These are phyloP conservation scores for Penicillium glabrum DNA, from an alignment of 2,329 filamentous ascomycete species.

Conservation along the genomic window DNA sequence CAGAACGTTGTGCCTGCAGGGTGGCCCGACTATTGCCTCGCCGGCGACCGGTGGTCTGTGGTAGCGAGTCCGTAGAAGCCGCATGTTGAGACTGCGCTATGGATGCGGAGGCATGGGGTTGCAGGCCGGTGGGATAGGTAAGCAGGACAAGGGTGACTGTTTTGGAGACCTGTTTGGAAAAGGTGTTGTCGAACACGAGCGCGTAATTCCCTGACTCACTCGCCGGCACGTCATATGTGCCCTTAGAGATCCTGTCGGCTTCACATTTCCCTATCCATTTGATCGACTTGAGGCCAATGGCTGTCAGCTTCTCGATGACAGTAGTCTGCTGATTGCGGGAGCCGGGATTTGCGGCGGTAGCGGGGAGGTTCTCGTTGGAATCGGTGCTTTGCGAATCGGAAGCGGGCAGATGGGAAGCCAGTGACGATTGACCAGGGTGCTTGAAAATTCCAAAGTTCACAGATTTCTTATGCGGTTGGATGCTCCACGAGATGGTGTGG, in stretches of 20 bases:
- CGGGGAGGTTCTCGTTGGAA: conserved; percentile 36
- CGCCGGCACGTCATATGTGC: conserved; percentile 74
- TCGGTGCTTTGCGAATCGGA: conserved; percentile 44
- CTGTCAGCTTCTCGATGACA: conserved; percentile 64
- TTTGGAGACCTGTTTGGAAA: conserved; percentile 93
- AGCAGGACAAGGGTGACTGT: conserved; percentile 92
- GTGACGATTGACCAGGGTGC: conserved; percentile 72
- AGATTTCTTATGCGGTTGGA: conserved; percentile 97
- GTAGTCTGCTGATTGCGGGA: conserved; percentile 69
- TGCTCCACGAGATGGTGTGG: conserved; percentile 94
- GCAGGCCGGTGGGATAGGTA: conserved; percentile 79
- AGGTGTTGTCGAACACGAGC: conserved; percentile 97
- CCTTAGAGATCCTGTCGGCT: conserved; percentile 90
- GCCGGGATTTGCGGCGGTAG: conserved; percentile 25
- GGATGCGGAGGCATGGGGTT: conserved; percentile 44
- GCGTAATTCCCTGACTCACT: conserved; percentile 91
- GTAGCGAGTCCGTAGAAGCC: conserved; percentile 54
- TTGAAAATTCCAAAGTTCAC: conserved; percentile 99
- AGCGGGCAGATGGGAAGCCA: conserved; percentile 44
- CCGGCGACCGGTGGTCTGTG: conserved; percentile 34
- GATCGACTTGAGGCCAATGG: conserved; percentile 62
- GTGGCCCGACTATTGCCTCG: conserved; percentile 31
- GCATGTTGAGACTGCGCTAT: conserved; percentile 40
- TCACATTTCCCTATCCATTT: conserved; percentile 93
- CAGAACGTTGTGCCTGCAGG: conserved; percentile 25